These are phyloP conservation scores for Hyphodiscus sp. DNA, from an alignment of 2,329 filamentous ascomycete species.

Conservation along the genomic window DNA sequence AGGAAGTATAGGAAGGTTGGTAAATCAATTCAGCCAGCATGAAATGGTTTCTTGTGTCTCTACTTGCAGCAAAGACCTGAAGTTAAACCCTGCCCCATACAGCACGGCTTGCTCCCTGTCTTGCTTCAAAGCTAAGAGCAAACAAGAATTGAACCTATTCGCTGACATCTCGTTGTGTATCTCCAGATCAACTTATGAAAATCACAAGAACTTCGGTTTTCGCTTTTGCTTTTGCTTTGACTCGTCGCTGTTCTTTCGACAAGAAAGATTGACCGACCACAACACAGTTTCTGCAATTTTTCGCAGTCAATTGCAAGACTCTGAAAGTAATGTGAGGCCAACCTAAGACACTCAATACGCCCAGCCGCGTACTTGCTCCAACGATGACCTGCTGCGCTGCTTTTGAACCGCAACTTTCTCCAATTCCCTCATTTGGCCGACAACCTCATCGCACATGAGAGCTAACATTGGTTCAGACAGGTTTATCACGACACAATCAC, in stretches of 20 bases:
- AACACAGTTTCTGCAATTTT: background rate
- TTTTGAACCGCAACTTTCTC: background rate
- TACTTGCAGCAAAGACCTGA: too few species aligned
- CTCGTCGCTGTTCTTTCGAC: background rate
- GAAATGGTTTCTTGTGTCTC: background rate
- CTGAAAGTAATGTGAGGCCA: background rate
- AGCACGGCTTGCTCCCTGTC: background rate
- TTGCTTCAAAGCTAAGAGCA: background rate
- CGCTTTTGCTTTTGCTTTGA: background rate
- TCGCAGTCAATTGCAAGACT: background rate
- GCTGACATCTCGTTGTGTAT: background rate
- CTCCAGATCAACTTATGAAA: background rate
- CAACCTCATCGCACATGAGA: background rate
- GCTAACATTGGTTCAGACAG: too few species aligned
- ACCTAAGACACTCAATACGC: background rate
- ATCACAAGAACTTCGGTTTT: background rate
- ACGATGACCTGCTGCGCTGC: background rate
- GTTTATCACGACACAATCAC: background rate
- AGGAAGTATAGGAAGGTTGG: background rate
- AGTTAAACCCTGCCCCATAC: background rate
- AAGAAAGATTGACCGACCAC: background rate
- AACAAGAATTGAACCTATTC: background rate
- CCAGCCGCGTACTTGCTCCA: background rate
- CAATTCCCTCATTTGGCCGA: background rate
- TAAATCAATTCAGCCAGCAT: background rate